Base-by-base conservation (phyloP, 768 basidiomycete species). In the Calocybe indica region DNA sequence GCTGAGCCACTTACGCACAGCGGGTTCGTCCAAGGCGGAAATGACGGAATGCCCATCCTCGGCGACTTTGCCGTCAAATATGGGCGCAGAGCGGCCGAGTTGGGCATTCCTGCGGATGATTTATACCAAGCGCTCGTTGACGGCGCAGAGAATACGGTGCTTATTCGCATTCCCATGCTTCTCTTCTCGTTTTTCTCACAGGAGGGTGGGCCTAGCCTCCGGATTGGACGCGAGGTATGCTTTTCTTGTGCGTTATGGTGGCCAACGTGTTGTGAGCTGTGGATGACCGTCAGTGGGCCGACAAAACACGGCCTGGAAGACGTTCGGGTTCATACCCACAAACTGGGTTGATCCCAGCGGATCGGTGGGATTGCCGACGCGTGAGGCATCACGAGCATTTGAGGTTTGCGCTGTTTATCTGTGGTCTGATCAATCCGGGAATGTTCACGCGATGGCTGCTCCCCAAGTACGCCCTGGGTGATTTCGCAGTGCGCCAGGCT, bases 401-500 rank as follows among this genome's bases (percentile, higher is more conserved):
- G 76, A 78, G 65, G 74, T 72, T 22, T 35, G 12, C n/a, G 55
- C 35, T n/a, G 8, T 28, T 42, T 43, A 28, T 37, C 22, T 33
- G n/a, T n/a, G 10, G 38, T 48, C 43, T 15, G 7, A 7, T 33
- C 34, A 31, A 31, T 42, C n/a, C 11, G 33, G 9, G 37, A 7
- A 5, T 34, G 7, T 28, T 11, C 31, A 6, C 14, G 32, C 15
- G 28, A 38, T 15, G 33, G 22, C 28, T 28, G 12, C 13, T 22
- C 33, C 33, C 13, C 13, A 47, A 75, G 73, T 78, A 77, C 51
- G 66, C 75, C 5, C 56, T 76, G 1, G 70, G 71, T 6, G 76
- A 78, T 54, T 78, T 78, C 44, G 75, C 73, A 2, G 75, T 78
- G 14, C 73, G 74, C 14, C 74, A 76, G 60, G 74, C 75, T n/a